Evolutionary conservation across 169 alveolate species (phyloP).

Genomic region (Cardiosporidium cionae): DNA sequence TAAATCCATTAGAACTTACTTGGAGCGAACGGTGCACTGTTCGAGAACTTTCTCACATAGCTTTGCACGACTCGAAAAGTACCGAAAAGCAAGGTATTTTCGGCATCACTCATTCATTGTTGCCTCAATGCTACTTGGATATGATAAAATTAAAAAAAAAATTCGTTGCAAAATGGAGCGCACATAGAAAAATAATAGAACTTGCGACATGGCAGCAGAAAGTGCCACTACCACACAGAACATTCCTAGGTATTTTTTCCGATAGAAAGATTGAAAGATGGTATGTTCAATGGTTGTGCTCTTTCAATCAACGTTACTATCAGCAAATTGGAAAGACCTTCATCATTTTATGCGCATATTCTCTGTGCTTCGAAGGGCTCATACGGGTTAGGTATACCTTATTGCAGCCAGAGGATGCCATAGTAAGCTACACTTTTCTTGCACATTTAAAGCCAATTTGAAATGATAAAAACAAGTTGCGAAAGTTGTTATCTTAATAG

Average conservation of each 20-base stretch:
- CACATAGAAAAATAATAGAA: constrained; percentile 39
- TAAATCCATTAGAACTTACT: too few species aligned
- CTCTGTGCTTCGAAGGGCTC: constrained; percentile 36
- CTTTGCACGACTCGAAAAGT: not conserved
- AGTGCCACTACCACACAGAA: constrained; percentile 42
- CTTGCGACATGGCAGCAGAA: constrained; percentile 44
- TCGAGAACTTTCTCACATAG: not conserved
- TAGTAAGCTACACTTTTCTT: too few species aligned
- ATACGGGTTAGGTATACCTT: constrained; percentile 11
- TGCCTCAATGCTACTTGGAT: constrained; percentile 20
- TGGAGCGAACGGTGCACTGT: not conserved
- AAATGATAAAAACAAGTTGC: constrained; percentile 3
- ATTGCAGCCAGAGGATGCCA: not conserved
- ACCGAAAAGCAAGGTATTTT: not conserved
- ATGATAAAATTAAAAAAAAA: constrained; percentile 9
- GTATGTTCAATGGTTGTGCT: constrained; percentile 49
- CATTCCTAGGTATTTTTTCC: constrained; percentile 40
- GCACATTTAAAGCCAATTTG: too few species aligned
- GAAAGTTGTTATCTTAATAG: too few species aligned
- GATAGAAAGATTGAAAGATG: constrained; percentile 40
- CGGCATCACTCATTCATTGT: not conserved
- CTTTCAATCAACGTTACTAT: constrained; percentile 41
- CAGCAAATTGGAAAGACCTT: constrained; percentile 24
- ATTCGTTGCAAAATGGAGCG: constrained; percentile 33
- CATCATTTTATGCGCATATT: constrained; percentile 29